phyloP scores from a whole-genome alignment of 371 early-diverging fungal genomes.

The Syncephalastrum sp. region DNA sequence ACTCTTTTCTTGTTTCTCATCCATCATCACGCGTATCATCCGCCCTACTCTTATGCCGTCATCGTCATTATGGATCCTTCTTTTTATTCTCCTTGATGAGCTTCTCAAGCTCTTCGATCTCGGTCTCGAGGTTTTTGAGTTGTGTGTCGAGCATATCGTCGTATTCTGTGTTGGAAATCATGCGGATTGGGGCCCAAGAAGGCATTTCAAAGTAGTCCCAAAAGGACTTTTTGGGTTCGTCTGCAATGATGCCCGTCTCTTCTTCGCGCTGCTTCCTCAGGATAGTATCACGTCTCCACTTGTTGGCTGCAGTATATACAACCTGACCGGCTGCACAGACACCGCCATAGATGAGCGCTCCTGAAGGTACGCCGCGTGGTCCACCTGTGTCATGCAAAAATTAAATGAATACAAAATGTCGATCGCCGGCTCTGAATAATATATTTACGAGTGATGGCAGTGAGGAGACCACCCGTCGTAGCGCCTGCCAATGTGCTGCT shows the following conservation, averaged over 20 bases:
- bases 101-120: conserved; percentile 38
- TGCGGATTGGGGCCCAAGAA: conserved; percentile 46
- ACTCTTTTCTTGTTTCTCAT: conserved; percentile 6
- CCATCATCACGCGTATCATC: background rate
- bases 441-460: conserved; percentile 48
- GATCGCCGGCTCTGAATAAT: background rate
- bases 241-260: conserved; percentile 4
- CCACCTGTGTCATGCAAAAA: conserved; percentile 36
- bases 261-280: conserved; percentile 11
- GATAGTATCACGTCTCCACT: conserved; percentile 43
- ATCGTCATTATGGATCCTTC: conserved; percentile 1
- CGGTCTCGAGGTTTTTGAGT: conserved; percentile 40
- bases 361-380: conserved; percentile 46
- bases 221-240: conserved; percentile 14
- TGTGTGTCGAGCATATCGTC: conserved; percentile 41
- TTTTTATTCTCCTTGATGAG: conserved; percentile 18
- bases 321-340: conserved; percentile 32
- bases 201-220: conserved; percentile 42
- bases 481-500: conserved; percentile 61
- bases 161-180: conserved; percentile 45
- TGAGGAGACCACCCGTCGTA: conserved; percentile 55
- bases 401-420: background rate
- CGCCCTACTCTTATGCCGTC: background rate
- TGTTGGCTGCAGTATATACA: conserved; percentile 29
- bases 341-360: conserved; percentile 53